Base-by-base conservation (phyloP, 1,139 yeast genomes). In the Pichia sp. region DNA sequence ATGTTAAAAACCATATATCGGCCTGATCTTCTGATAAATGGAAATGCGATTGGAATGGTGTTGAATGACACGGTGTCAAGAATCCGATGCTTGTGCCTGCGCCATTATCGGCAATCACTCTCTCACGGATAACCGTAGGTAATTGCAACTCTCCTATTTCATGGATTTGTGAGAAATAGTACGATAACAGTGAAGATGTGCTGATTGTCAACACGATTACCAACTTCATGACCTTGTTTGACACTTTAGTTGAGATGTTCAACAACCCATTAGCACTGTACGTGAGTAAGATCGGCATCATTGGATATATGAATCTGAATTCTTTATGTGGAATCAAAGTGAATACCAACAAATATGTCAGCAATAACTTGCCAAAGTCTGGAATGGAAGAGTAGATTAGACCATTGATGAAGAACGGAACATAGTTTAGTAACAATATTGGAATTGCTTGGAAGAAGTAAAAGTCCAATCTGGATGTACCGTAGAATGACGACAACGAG, bases 41-140 rank as follows among this genome's bases (percentile, higher is more conserved):
- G 38, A 94, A 66, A 59, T 85, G 82, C 33, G 95, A 79, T 60
- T 89, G 96, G 85, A 96, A 88, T 3, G 99, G 99, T 0, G 98
- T 91, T 0, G 98, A 91, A 64, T 94, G 99, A 59, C 99, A 94
- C 0, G 99, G 99, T 62, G 91, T 88, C 18, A 94, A 65, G 55
- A 93, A 85, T 1, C 96, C 96, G 37, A 90, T 69, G 3, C 85
- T 75, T 0, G 39, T 8, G 5, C 24, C 32, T 4, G 33, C 17
- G 4, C n/a, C 7, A 27, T 10, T 14, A 12, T 19, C 12, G 12
- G n/a, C 21, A 15, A 17, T 11, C 39, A 35, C 5, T 17, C 7
- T 8, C 18, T 31, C 14, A 12, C 32, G 38, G 9, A 28, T 39
- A 8, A 5, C 79, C 71, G 1, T 62, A 19, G 86, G 72, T 0